Conservation (phyloP, 352 stramenopile species). For the Phytopythium ostracodes region DNA sequence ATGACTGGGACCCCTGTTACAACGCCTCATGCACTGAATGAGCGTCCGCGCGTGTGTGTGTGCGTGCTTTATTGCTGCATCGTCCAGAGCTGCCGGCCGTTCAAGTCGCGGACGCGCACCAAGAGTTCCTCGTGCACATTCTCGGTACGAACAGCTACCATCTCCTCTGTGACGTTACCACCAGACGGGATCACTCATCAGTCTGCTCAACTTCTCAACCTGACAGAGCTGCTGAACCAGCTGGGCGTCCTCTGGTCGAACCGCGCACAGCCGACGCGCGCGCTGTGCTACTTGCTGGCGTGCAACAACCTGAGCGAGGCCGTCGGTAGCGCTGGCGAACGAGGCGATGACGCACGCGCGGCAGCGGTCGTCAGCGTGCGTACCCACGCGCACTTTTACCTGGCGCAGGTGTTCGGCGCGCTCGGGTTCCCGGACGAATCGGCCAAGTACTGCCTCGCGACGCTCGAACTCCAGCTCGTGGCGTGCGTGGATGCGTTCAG, state of each 20-base stretch:
- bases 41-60: too few relatives aligned
- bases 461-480: constrained; percentile 56
- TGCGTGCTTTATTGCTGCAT: background rate
- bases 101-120: constrained; percentile 9
- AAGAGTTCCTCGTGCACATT: constrained; percentile 17
- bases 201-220: background rate
- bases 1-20: too few relatives aligned
- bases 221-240: constrained; percentile 47
- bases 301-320: constrained; percentile 20
- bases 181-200: background rate
- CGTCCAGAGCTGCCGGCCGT: constrained; percentile 17
- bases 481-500: constrained; percentile 8
- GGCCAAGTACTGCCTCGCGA: constrained; percentile 54
- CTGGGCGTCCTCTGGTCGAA: constrained; percentile 70
- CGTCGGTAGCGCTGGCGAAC: background rate
- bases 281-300: constrained; percentile 56
- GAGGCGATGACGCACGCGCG: constrained; percentile 3
- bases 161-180: background rate
- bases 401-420: constrained; percentile 62
- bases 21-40: background rate
- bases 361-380: constrained; percentile 14
- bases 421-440: constrained; percentile 47
- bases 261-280: constrained; percentile 31
- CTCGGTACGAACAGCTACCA: constrained; percentile 6
- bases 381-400: constrained; percentile 63